Base-by-base conservation (phyloP, 2,329 filamentous ascomycete genomes). In the Elsinoe perseae region DNA sequence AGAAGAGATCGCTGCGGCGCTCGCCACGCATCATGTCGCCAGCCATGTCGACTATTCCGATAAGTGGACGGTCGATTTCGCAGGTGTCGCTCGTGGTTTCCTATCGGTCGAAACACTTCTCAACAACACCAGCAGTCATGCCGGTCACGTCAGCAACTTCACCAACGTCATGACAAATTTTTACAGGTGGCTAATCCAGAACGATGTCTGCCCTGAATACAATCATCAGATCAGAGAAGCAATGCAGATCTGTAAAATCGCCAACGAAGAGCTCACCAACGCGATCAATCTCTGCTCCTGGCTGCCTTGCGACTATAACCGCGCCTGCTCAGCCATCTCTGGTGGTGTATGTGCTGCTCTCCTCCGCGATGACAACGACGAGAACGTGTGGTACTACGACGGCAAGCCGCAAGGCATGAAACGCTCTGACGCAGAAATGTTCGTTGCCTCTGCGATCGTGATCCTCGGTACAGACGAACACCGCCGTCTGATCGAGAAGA, bases 141-240 rank as follows among this genome's bases (percentile, higher is more conserved):
- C 25, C 28, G 40, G 77, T 10, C 77, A 66, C 18, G 63, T 90
- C 59, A 72, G 78, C n/a, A 70, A 78, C 5, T 83, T 82, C 2
- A 81, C 84, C 18, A 77, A 80, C 30, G 81, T 95, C 0, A 77
- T 96, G 38, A 81, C 82, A 58, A 95, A 93, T 66, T 97, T 97
- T 66, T 81, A 95, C 61, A 87, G 89, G 61, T 98, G 96, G 62
- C 76, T 97, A 0, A 76, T 91, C 8, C 81, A 86, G 59, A 91
- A 97, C 65, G 80, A 87, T 34, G 92, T 95, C 14, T 95, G 90
- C 64, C 85, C 87, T 0, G 93, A 97, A 68, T 87, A 91, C 66
- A 75, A 71, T 0, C 73, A 78, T 0, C 80, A 92, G 60, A 76
- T 97, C 57, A 71, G 80, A 14, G 73, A 77, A 0, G 89, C 91